Conservation (phyloP, 306 rosid genomes). For the Quercus gilva region DNA sequence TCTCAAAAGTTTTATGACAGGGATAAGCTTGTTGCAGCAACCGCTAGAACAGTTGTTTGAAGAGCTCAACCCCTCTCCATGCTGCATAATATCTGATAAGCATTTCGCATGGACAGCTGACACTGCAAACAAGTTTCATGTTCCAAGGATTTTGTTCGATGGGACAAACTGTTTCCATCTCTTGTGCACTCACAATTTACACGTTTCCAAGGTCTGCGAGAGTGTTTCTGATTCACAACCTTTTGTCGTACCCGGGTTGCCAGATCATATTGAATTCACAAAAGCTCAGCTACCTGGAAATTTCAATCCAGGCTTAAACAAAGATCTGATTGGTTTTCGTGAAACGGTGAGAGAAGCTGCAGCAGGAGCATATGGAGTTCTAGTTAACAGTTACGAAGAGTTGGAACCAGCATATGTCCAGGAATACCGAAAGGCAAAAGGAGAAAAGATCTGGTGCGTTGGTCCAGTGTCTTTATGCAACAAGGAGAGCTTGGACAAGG, state of each 20-base stretch:
- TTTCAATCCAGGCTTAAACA: not conserved
- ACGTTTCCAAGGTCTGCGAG: not conserved
- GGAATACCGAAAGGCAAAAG: slow-evolving; percentile 15
- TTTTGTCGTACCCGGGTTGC: slow-evolving; percentile 21
- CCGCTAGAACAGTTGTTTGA: slow-evolving; percentile 19
- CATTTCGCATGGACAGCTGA: slow-evolving; percentile 23
- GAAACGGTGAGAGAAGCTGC: slow-evolving; percentile 8
- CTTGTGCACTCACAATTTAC: slow-evolving; percentile 7
- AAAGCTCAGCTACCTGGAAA: slow-evolving; percentile 7
- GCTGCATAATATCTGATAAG: slow-evolving; percentile 12
- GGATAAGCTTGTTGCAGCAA: slow-evolving; percentile 14
- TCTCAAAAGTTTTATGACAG: slow-evolving; percentile 8
- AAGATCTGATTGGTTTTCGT: not conserved
- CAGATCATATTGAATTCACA: slow-evolving; percentile 18
- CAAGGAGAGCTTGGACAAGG: not conserved
- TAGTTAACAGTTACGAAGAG: slow-evolving; percentile 31
- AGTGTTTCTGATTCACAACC: not conserved
- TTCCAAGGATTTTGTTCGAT: slow-evolving; percentile 27
- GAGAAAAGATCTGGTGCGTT: slow-evolving; percentile 27
- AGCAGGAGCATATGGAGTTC: slow-evolving; percentile 17
- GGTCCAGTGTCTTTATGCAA: slow-evolving; percentile 15
- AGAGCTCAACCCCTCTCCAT: slow-evolving; percentile 4
- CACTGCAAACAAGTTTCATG: slow-evolving; percentile 12
- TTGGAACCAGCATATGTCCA: slow-evolving; percentile 22
- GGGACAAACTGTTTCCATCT: slow-evolving; percentile 24